Base-by-base conservation (phyloP, 306 rosid species). In the Hippophae gyantsensis region DNA sequence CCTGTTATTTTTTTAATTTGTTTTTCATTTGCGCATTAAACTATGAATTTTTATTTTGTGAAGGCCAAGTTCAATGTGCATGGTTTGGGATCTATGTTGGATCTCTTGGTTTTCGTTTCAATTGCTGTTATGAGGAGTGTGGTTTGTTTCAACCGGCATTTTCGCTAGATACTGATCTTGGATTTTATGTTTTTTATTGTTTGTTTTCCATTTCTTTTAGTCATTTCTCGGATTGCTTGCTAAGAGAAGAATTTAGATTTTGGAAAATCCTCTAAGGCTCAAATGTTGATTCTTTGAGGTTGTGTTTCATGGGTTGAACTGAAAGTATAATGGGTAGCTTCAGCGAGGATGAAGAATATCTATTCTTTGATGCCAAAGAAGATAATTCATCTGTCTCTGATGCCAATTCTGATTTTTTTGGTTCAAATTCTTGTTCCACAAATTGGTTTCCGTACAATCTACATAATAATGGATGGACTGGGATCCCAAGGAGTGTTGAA, bases 61-160 rank as follows among this genome's bases (percentile, higher is more conserved):
- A 44, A 65, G 89, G 46, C 76, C 81, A 72, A 86, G 84, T 86
- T 86, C 88, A 83, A 58, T 81, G 95, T 66, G 79, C 60, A 44
- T 79, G 79, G 83, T 74, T 81, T 83, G 96, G 83, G 94, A 88
- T 85, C 95, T 85, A 88, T 81, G 87, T 84, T 80, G 80, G 87
- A 88, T 84, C 89, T 63, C 77, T 82, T 79, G 72, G 38, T 32
- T 64, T 78, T 80, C 70, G 73, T 78, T 84, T 77, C 70, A 64
- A 52, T 66, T 66, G 46, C 63, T 82, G 43, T 65, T 66, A 59
- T 71, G 67, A 53, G 60, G 62, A 40, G 73, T 69, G 55, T 62
- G 51, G 68, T 53, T 73, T 81, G 54, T 32, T 51, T 69, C 78
- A 57, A 60, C 9, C 59, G 43, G 73, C 83, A 32, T 32, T 32